phyloP scores from a whole-genome alignment of 129 eudicot genomes.

The Chrysanthemum seticuspe region DNA sequence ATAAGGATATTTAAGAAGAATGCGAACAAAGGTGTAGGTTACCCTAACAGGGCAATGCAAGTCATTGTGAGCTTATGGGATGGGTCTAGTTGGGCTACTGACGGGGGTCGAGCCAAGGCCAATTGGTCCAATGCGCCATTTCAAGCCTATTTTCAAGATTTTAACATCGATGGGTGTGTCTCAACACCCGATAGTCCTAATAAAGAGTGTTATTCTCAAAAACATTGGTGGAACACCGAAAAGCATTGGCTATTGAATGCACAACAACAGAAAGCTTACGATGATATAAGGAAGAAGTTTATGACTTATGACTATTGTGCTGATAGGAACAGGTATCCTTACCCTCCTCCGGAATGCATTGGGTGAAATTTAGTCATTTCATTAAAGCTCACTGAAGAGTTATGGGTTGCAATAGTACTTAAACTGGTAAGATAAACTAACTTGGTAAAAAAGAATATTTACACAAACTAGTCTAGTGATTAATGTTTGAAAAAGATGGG shows the following conservation, averaged over 20 bases:
- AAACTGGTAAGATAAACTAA: not conserved
- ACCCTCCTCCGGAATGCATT: conserved; percentile 56
- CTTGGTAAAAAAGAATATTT: no score
- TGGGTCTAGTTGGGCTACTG: conserved; percentile 64
- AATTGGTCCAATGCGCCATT: conserved; percentile 51
- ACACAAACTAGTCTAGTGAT: no score
- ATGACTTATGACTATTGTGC: conserved; percentile 68
- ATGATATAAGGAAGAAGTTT: conserved; percentile 32
- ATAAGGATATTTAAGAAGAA: conserved; percentile 76
- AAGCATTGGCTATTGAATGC: conserved; percentile 31
- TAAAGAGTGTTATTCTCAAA: conserved; percentile 28
- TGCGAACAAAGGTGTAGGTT: conserved; percentile 40
- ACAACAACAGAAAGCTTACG: conserved; percentile 25
- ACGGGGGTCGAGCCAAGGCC: conserved; percentile 48
- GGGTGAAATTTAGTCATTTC: conserved; percentile 20
- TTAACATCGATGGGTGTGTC: conserved; percentile 46
- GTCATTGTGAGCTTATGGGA: conserved; percentile 63
- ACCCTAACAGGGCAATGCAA: conserved; percentile 59
- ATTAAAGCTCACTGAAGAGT: not conserved
- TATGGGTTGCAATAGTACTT: not conserved
- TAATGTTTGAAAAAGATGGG: no score
- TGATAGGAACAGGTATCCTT: conserved; percentile 44
- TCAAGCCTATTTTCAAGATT: conserved; percentile 44
- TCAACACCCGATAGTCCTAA: not conserved
- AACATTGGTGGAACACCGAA: conserved; percentile 56